Base-by-base conservation (phyloP, 257 asterid genomes). In the Solanum habrochaites region DNA sequence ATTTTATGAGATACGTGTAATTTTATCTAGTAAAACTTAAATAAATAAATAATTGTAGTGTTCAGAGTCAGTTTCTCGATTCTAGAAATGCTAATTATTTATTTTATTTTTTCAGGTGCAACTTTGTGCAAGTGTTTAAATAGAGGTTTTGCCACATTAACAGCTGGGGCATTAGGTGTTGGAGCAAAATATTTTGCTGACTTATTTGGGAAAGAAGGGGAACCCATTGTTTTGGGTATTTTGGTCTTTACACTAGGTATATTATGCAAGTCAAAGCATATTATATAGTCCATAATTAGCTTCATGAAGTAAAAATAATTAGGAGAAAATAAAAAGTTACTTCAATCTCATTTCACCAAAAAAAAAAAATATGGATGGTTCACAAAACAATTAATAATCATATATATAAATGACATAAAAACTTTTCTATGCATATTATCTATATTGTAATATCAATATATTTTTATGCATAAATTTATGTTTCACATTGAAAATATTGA, bases 121-220 rank as follows among this genome's bases (percentile, higher is more conserved):
- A 96, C 98, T 21, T 88, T 96, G 10, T 88, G 87, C 3, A 96
- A 96, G 87, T 64, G 97, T 90, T 42, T 96, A 64, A 96, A 95
- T 88, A 89, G 98, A 80, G 97, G 95, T 3, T 92, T 88, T 25
- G 99, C 98, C 2, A 95, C 99, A 45, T 67, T 95, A 58, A 5
- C 91, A n/a, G 99, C 98, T 0, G 98, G 97, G 66, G 95, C 88
- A 21, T 64, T 96, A 82, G 99, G 98, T 13, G 81, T 96, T 23
- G 99, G 95, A 62, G 97, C 98, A 4, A 96, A 93, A 85, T 91
- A 92, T 86, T 91, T 95, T 88, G 98, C 97, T 18, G 83, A 83
- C 56, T 89, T 90, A 0, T 91, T 91, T 72, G 99, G 99, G 66
- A 83, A 92, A 27, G 88, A 88, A 87, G 98, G 97, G 64, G 95